Conservation (phyloP, 78 protist genomes). For the Dictyostelium citrinum region DNA sequence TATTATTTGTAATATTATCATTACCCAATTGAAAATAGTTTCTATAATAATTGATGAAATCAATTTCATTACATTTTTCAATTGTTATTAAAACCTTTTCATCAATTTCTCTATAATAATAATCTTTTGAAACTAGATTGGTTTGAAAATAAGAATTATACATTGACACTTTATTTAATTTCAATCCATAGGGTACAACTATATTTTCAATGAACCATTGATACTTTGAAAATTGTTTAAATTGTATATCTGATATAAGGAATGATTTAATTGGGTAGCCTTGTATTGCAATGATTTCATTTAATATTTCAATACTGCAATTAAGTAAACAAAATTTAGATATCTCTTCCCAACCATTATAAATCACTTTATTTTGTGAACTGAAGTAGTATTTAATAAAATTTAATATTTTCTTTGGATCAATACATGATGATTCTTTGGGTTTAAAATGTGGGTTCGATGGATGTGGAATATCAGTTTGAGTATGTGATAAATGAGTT, state of each 20-base stretch:
- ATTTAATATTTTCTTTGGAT: not conserved
- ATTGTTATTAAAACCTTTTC: not conserved
- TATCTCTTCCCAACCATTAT: not conserved
- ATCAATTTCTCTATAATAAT: not conserved
- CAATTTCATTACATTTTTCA: not conserved
- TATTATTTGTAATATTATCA: not conserved
- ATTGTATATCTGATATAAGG: not conserved
- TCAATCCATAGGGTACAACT: not conserved
- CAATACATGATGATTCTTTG: not conserved
- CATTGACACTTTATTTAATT: not conserved
- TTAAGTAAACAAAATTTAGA: not conserved
- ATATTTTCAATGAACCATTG: not conserved
- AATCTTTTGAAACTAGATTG: not conserved
- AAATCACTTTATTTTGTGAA: not conserved
- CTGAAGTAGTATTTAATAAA: not conserved
- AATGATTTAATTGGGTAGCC: not conserved
- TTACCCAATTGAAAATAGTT: not conserved
- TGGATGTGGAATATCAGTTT: not conserved
- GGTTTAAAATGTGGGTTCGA: not conserved
- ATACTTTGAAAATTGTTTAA: not conserved
- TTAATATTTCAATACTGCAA: not conserved
- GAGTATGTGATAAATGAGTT: not conserved
- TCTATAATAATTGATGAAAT: not conserved
- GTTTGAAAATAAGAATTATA: not conserved
- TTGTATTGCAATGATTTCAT: not conserved